phyloP scores from a whole-genome alignment of 2,329 filamentous ascomycete species.

The Cladosporium cucumerinum region DNA sequence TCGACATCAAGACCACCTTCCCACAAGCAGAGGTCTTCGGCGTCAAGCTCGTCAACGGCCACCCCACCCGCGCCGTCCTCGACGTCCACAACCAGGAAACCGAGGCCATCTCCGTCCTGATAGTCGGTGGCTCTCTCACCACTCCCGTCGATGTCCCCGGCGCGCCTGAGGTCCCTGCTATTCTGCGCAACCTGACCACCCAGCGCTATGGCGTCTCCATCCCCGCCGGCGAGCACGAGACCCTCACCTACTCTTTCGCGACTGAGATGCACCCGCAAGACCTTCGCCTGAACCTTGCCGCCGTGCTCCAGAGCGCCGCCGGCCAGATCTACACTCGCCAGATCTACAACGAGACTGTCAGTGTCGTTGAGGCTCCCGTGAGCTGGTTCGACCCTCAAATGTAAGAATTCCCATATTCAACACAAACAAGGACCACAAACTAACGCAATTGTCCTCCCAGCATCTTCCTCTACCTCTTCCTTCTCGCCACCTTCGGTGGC shows the following conservation, averaged over 20 bases:
- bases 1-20: slow-evolving; percentile 57
- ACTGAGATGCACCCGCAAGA: slow-evolving; percentile 94
- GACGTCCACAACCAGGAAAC: slow-evolving; percentile 82
- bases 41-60: slow-evolving; percentile 91
- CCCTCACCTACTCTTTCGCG: slow-evolving; percentile 76
- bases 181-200: slow-evolving; percentile 81
- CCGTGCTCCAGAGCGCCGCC: slow-evolving; percentile 66
- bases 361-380: slow-evolving; percentile 83
- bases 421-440: neutral
- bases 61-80: slow-evolving; percentile 76
- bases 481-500: slow-evolving; percentile 71
- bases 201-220: slow-evolving; percentile 71
- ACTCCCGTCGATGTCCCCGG: slow-evolving; percentile 53
- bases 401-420: slow-evolving; percentile 55
- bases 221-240: slow-evolving; percentile 70
- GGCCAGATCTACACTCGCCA: slow-evolving; percentile 71
- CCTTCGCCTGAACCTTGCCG: slow-evolving; percentile 70
- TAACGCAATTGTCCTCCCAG: slow-evolving; percentile 47
- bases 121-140: slow-evolving; percentile 72
- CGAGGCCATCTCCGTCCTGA: slow-evolving; percentile 67
- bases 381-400: slow-evolving; percentile 95
- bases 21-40: slow-evolving; percentile 78
- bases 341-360: slow-evolving; percentile 78
- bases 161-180: slow-evolving; percentile 49
- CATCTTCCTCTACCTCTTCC: slow-evolving; percentile 95